Evolutionary conservation across 352 stramenopile species (phyloP).

Genomic region (Globisporangium nunn): DNA sequence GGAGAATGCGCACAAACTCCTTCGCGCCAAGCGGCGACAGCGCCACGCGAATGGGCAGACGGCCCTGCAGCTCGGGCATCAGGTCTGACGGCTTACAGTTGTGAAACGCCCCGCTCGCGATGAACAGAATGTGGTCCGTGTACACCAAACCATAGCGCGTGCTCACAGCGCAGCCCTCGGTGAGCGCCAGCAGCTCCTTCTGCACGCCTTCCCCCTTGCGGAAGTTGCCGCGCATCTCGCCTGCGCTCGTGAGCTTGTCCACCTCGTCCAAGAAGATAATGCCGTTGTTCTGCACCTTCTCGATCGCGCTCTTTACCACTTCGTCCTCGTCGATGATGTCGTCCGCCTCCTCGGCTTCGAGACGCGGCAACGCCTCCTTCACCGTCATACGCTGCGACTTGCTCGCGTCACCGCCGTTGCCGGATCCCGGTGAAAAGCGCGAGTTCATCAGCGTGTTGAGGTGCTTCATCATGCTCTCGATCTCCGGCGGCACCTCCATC

Average conservation of each 20-base stretch:
- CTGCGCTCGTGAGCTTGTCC: conserved; percentile 94
- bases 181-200: conserved; percentile 97
- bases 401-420: conserved; percentile 10
- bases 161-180: conserved; percentile 94
- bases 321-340: conserved; percentile 72
- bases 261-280: conserved; percentile 99
- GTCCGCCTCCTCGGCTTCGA: conserved; percentile 69
- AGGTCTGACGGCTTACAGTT: conserved; percentile 96
- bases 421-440: conserved; percentile 16
- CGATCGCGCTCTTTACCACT: conserved; percentile 61
- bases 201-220: conserved; percentile 96
- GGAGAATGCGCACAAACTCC: conserved; percentile 98
- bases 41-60: conserved; percentile 97
- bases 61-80: conserved; percentile 96
- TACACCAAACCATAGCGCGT: conserved; percentile 94
- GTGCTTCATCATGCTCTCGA: conserved; percentile 80
- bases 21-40: conserved; percentile 94
- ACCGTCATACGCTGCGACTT: conserved; percentile 62
- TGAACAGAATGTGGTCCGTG: conserved; percentile 99
- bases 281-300: conserved; percentile 94
- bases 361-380: conserved; percentile 59
- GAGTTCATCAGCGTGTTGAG: conserved; percentile 59
- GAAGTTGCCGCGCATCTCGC: conserved; percentile 86
- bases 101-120: conserved; percentile 95
- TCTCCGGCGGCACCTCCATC: conserved; percentile 79